Base-by-base conservation (phyloP, 371 early-diverging fungal species). In the Rhizopus arrhizus region DNA sequence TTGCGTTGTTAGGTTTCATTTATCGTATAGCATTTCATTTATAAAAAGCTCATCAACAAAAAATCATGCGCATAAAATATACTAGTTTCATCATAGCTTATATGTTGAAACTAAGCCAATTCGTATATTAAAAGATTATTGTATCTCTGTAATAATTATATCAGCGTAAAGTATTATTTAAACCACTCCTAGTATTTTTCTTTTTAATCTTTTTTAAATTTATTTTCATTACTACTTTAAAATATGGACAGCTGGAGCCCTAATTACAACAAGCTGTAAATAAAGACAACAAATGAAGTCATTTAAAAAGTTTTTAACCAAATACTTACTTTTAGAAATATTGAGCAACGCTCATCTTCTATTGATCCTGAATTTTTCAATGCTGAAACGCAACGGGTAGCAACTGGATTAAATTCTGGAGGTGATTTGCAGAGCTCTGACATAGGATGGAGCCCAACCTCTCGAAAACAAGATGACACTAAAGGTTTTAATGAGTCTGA, bases 311-410 rank as follows among this genome's bases (percentile, higher is more conserved):
- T 34, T 53, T 16, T 15, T 34, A 53, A 13, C 16, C n/a, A 32
- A n/a, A 45, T 32, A 32, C 9, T 32, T 16, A 12, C 13, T 42
- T 42, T 42, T 12, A 46, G 36, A 34, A 52, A 53, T 11, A 45
- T 7, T 31, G 61, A 61, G 15, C 66, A 66, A 53, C 15, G 56
- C 12, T 66, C 66, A 29, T 35, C 52, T 33, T 51, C 61, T 12
- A 45, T 53, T 5, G 66, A 57, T 42, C 48, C 52, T 51, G 41
- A 13, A 11, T 32, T 43, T 4, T 15, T 36, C 42, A 10, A 34
- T 43, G 62, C 62, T 4, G 50, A 59, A 32, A 4, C 59, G 28
- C 67, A 66, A 48, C 58, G 67, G 32, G 62, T 53, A 29, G 50
- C 59, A 3, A 32, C 53, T 12, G 33, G 34, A 11, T 13, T 55